phyloP scores from a whole-genome alignment of 2,329 filamentous ascomycete genomes.

The Alternaria angustiovoidea region DNA sequence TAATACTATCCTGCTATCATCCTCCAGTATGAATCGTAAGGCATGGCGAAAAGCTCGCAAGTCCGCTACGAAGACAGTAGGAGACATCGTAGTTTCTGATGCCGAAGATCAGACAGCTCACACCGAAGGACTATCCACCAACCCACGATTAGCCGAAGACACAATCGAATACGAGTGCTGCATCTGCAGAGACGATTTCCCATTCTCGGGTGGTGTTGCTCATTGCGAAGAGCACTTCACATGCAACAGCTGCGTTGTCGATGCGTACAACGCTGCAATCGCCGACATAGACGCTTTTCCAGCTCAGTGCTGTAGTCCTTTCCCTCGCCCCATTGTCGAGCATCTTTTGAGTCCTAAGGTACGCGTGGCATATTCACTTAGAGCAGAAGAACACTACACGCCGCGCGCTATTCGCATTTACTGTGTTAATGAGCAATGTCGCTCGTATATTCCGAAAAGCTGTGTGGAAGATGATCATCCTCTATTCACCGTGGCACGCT shows the following conservation, averaged over 20 bases:
- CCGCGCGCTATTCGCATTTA: conserved; percentile 1
- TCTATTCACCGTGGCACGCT: background rate
- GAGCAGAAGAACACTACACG: conserved; percentile 4
- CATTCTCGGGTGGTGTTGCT: background rate
- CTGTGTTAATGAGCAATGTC: conserved; percentile 6
- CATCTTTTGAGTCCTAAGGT: conserved; percentile 5
- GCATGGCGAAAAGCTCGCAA: conserved; percentile 1
- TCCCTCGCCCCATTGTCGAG: background rate
- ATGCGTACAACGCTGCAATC: conserved; percentile 3
- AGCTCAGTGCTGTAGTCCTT: conserved; percentile 4
- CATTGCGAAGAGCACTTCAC: conserved; percentile 11
- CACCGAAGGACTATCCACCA: background rate
- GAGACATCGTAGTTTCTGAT: background rate
- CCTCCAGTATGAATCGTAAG: background rate
- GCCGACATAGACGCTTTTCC: conserved; percentile 2
- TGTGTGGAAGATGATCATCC: background rate
- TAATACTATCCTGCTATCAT: background rate
- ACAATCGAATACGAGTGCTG: conserved; percentile 6
- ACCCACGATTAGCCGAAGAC: background rate
- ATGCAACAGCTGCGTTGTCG: conserved; percentile 9
- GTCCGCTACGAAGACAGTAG: background rate
- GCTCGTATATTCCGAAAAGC: background rate
- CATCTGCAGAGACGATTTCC: conserved; percentile 3
- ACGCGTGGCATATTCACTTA: background rate
- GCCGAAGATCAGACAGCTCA: background rate